Evolutionary conservation across 2,329 filamentous ascomycete genomes (phyloP).

Genomic region (Alternaria ventricosa): DNA sequence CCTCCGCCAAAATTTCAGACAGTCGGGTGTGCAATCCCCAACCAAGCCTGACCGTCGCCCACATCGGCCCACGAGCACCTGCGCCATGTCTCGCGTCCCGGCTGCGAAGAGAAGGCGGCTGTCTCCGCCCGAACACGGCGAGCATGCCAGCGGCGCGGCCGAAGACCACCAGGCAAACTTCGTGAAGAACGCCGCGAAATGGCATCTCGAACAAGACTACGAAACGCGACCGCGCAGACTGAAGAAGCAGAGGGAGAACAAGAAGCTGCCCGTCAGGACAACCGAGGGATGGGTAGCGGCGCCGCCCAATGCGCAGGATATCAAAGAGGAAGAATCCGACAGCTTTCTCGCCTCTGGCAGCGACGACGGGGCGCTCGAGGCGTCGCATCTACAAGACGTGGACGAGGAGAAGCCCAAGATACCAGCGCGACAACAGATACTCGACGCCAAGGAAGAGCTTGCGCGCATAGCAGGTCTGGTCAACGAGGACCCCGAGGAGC

Average conservation of each 20-base stretch:
- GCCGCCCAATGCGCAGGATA: constrained; percentile 43
- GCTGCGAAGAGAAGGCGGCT: constrained; percentile 47
- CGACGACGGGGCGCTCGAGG: constrained; percentile 59
- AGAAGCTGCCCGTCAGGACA: constrained; percentile 84
- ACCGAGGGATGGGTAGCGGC: constrained; percentile 75
- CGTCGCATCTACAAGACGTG: constrained; percentile 48
- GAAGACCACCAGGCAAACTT: constrained; percentile 59
- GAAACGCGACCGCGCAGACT: constrained; percentile 78
- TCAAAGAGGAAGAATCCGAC: constrained; percentile 64
- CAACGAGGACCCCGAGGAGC: constrained; percentile 93
- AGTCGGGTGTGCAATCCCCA: constrained; percentile 2
- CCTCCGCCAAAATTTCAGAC: constrained; percentile 34
- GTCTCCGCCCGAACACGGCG: constrained; percentile 43
- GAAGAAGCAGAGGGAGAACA: constrained; percentile 74
- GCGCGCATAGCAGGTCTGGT: constrained; percentile 80
- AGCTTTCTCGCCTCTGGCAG: constrained; percentile 68
- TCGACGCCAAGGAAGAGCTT: constrained; percentile 89
- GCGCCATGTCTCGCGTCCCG: constrained; percentile 42
- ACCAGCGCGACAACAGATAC: constrained; percentile 78
- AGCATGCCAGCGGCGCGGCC: constrained; percentile 17
- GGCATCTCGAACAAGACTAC: constrained; percentile 93
- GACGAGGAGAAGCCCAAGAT: constrained; percentile 67
- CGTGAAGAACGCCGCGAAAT: constrained; percentile 76
- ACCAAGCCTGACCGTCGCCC: not conserved
- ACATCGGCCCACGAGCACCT: not conserved